Conservation (phyloP, 73 alveolate genomes). For the Tetrahymena malaccensis region DNA sequence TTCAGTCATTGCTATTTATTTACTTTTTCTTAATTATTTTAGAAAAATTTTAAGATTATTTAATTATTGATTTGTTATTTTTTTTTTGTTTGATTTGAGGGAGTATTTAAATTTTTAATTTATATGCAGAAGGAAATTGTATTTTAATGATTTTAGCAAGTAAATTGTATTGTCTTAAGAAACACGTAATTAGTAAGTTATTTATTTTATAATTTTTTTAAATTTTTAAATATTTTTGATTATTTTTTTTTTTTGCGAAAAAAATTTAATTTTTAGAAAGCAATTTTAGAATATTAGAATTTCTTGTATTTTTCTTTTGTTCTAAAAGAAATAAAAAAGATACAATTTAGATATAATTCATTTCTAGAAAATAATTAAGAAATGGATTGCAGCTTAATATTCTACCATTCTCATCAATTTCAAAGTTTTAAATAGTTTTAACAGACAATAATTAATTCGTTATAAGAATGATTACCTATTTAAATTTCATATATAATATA, state of each 20-base stretch:
- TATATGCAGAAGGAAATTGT: background rate
- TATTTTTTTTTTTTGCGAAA: background rate
- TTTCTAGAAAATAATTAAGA: background rate
- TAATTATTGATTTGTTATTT: background rate
- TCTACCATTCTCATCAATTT: background rate
- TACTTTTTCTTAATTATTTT: background rate
- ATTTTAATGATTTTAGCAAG: background rate
- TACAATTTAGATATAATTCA: background rate
- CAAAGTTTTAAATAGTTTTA: too few relatives aligned
- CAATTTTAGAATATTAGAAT: background rate
- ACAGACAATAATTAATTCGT: too few relatives aligned
- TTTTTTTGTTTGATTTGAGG: background rate
- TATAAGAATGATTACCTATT: background rate
- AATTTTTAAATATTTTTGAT: background rate
- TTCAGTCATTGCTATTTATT: conserved; percentile 5
- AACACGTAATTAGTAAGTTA: background rate
- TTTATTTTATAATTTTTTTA: background rate
- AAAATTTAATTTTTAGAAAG: background rate
- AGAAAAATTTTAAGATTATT: background rate
- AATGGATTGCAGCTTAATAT: background rate
- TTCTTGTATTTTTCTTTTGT: background rate
- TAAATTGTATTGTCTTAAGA: background rate
- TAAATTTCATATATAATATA: too few relatives aligned
- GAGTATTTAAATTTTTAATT: background rate
- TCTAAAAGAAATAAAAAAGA: background rate